phyloP scores from a whole-genome alignment of 768 basidiomycete species.

The Auricularia cornea region DNA sequence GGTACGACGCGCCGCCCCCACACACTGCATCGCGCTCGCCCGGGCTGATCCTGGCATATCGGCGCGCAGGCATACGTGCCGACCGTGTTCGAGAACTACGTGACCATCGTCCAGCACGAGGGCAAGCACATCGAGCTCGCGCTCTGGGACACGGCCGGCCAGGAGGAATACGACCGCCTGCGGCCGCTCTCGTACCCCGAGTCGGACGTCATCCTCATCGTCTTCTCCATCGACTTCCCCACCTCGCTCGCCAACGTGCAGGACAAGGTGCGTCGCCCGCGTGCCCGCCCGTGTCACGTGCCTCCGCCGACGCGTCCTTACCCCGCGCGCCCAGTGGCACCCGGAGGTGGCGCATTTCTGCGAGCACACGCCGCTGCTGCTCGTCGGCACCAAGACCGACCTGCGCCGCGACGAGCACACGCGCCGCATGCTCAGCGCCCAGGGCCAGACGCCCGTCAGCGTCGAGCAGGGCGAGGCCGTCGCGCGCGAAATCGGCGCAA shows the following conservation, averaged over 20 bases:
- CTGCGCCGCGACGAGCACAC: constrained; percentile 80
- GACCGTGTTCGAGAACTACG: constrained; percentile 92
- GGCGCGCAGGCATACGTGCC: constrained; percentile 75
- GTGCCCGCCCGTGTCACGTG: constrained; percentile 3
- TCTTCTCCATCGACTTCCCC: constrained; percentile 91
- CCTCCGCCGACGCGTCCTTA: constrained; percentile 1
- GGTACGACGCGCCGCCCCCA: constrained; percentile 38
- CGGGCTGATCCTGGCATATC: background rate
- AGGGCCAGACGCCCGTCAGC: constrained; percentile 75
- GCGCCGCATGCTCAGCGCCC: constrained; percentile 80
- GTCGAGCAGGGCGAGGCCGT: constrained; percentile 76
- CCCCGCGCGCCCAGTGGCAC: constrained; percentile 70
- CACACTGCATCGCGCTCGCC: background rate
- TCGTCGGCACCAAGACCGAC: constrained; percentile 93
- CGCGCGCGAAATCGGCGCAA: constrained; percentile 87
- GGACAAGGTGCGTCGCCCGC: constrained; percentile 55
- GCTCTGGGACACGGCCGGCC: constrained; percentile 97
- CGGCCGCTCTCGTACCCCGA: constrained; percentile 83
- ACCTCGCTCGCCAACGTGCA: constrained; percentile 84
- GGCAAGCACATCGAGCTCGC: constrained; percentile 89
- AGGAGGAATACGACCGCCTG: constrained; percentile 92
- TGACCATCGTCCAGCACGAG: constrained; percentile 78
- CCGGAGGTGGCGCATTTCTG: constrained; percentile 91
- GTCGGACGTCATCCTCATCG: constrained; percentile 85
- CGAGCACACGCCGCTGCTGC: constrained; percentile 78